Conservation (phyloP, 2,329 filamentous ascomycete species). For the Colletotrichum noveboracense region DNA sequence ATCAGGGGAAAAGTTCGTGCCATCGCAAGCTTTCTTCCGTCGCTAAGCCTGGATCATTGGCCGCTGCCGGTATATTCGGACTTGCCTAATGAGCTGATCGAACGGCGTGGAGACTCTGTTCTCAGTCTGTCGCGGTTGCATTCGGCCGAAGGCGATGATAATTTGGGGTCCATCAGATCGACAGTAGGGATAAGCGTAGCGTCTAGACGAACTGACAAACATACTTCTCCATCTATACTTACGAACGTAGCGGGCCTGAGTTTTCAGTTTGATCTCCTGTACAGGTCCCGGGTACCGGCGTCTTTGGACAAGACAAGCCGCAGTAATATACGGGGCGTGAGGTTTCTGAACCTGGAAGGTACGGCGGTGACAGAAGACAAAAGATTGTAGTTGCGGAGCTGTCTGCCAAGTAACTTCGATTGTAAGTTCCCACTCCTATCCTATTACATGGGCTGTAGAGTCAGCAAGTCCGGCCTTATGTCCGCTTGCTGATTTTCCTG, state of each 20-base stretch:
- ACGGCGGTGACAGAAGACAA: background rate
- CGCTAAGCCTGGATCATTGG: rapidly evolving
- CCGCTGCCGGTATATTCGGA: background rate
- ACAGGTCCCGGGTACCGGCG: too few species aligned
- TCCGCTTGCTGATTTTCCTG: background rate
- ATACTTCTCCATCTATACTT: background rate
- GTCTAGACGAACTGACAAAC: too few species aligned
- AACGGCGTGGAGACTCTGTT: background rate
- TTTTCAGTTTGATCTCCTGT: too few species aligned
- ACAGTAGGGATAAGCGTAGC: too few species aligned
- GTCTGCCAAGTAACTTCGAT: background rate
- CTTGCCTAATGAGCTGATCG: background rate
- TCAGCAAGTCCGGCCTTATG: background rate
- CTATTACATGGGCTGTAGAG: background rate
- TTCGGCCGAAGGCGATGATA: background rate
- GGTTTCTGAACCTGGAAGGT: too few species aligned
- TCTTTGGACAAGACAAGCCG: too few species aligned
- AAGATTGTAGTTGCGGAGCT: background rate
- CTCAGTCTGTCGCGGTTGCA: background rate
- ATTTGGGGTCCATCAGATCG: background rate
- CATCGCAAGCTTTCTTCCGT: background rate
- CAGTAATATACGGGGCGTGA: too few species aligned
- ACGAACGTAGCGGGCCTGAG: too few species aligned
- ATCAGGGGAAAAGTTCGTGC: background rate
- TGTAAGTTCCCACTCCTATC: background rate